Conservation (phyloP, 257 asterid genomes). For the Gardenia jasminoides region DNA sequence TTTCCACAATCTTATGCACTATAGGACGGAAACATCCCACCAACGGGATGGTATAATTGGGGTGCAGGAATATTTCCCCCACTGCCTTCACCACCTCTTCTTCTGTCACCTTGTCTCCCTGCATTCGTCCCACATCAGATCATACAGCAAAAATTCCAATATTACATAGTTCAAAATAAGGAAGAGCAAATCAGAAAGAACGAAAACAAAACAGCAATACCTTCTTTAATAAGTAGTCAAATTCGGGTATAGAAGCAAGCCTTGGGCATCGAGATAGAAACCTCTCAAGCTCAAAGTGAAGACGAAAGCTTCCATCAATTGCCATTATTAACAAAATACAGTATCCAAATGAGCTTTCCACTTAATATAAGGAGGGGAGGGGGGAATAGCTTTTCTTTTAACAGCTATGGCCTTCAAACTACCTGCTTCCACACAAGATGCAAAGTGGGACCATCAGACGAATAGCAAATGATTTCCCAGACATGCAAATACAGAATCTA, state of each 20-base stretch:
- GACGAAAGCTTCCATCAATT: slow-evolving; percentile 64
- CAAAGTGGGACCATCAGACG: slow-evolving; percentile 5
- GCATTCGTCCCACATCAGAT: background rate
- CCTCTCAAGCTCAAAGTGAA: slow-evolving; percentile 58
- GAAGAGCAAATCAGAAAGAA: background rate
- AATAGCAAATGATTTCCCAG: background rate
- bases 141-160: background rate
- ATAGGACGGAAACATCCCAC: slow-evolving; percentile 83
- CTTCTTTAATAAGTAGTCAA: slow-evolving; percentile 51
- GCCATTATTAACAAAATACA: slow-evolving; percentile 40
- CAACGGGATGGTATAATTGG: slow-evolving; percentile 72
- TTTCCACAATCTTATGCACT: slow-evolving; percentile 55
- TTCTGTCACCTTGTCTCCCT: slow-evolving; percentile 65
- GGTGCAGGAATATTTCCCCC: slow-evolving; percentile 74
- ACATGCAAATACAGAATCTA: background rate
- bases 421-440: background rate
- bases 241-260: slow-evolving; percentile 46
- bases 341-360: background rate
- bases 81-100: slow-evolving; percentile 68
- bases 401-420: background rate
- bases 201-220: slow-evolving; percentile 27
- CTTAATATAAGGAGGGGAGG: background rate
- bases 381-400: background rate
- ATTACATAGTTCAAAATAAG: background rate
- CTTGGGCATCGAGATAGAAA: slow-evolving; percentile 60